phyloP scores from a whole-genome alignment of 2,329 filamentous ascomycete genomes.

The Fusarium kyushuense region DNA sequence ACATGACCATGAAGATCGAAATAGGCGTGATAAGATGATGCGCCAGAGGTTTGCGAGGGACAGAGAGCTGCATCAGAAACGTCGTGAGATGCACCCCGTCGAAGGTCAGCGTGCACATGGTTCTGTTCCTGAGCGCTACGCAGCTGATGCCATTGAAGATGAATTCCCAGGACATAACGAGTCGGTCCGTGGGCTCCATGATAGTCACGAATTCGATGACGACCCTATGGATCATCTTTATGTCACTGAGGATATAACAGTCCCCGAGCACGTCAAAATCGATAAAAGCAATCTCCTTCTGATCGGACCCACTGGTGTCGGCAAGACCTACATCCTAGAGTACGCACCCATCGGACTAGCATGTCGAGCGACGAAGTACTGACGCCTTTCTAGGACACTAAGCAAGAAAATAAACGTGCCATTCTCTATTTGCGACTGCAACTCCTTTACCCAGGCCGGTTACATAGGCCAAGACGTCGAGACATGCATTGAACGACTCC shows the following conservation, averaged over 20 bases:
- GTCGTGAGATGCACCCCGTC: constrained; percentile 75
- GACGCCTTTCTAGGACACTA: constrained; percentile 73
- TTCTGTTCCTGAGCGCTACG: constrained; percentile 46
- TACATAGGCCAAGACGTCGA: constrained; percentile 99
- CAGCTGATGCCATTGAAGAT: constrained; percentile 60
- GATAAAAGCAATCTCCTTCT: constrained; percentile 96
- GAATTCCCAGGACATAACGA: constrained; percentile 67
- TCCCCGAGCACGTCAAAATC: constrained; percentile 73
- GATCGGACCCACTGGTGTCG: constrained; percentile 92
- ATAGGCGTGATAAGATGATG: constrained; percentile 71
- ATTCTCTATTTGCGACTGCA: constrained; percentile 95
- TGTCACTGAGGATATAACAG: constrained; percentile 60
- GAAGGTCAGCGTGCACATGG: constrained; percentile 72
- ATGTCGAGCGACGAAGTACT: constrained; percentile 12
- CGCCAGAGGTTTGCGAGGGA: constrained; percentile 79
- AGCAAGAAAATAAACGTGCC: constrained; percentile 94
- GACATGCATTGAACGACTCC: constrained; percentile 87
- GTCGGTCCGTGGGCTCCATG: constrained; percentile 58
- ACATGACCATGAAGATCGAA: constrained; percentile 75
- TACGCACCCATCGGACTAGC: constrained; percentile 51
- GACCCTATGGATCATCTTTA: constrained; percentile 59
- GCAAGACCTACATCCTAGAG: constrained; percentile 94
- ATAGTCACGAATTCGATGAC: constrained; percentile 49
- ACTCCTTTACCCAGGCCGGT: constrained; percentile 93
- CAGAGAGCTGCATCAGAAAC: constrained; percentile 66